These are phyloP conservation scores for Pyrenochaeta sp. DNA, from an alignment of 2,329 filamentous ascomycete species.

Conservation along the genomic window DNA sequence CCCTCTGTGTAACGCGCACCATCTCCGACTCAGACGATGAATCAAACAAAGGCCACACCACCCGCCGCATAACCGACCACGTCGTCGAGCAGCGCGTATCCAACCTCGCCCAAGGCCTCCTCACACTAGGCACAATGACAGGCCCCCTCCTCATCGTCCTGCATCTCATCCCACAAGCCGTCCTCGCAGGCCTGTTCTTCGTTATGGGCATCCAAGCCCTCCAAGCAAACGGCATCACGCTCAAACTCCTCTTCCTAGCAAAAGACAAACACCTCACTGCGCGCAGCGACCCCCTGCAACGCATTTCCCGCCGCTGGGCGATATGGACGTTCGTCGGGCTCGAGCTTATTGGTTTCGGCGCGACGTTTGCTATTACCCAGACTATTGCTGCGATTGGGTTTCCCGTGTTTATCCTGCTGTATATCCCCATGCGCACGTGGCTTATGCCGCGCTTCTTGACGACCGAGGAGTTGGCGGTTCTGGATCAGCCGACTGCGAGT, in stretches of 20 bases:
- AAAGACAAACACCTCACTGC: slow-evolving; percentile 59
- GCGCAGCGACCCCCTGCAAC: slow-evolving; percentile 57
- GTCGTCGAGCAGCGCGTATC: slow-evolving; percentile 66
- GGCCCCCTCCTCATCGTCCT: slow-evolving; percentile 63
- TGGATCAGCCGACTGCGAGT: slow-evolving; percentile 64
- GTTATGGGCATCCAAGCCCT: slow-evolving; percentile 64
- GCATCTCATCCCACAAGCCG: slow-evolving; percentile 62
- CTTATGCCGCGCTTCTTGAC: slow-evolving; percentile 62
- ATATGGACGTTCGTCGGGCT: slow-evolving; percentile 61
- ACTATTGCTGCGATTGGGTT: slow-evolving; percentile 69
- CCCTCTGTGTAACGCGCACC: slow-evolving; percentile 54
- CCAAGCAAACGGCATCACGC: slow-evolving; percentile 62
- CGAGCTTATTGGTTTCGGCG: slow-evolving; percentile 61
- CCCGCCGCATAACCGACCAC: slow-evolving; percentile 53
- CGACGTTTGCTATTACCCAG: slow-evolving; percentile 66
- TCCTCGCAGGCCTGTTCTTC: slow-evolving; percentile 67
- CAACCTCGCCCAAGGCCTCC: slow-evolving; percentile 64
- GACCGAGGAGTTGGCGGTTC: slow-evolving; percentile 56
- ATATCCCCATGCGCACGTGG: slow-evolving; percentile 64
- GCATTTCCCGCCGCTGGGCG: slow-evolving; percentile 53
- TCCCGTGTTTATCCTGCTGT: slow-evolving; percentile 64
- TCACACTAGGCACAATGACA: slow-evolving; percentile 65
- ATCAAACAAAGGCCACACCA: slow-evolving; percentile 54
- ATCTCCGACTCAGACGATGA: slow-evolving; percentile 53
- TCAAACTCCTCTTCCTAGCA: slow-evolving; percentile 60